These are phyloP conservation scores for Amylostereum chailletii DNA, from an alignment of 1,284 basidiomycete genomes.

Conservation along the genomic window DNA sequence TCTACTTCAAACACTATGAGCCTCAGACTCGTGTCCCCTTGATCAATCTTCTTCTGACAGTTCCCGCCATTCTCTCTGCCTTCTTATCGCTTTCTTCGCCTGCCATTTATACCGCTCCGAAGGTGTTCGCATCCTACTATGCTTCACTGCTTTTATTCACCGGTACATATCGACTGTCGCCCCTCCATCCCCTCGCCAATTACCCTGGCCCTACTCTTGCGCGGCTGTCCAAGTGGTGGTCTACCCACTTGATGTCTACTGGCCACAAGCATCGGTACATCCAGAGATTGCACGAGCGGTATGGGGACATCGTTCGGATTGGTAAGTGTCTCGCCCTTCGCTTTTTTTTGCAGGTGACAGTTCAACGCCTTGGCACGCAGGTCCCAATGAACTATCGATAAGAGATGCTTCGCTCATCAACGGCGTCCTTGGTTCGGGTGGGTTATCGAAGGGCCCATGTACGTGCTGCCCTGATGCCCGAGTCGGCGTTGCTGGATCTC, in stretches of 20 bases:
- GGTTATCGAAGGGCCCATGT: slow-evolving; percentile 18
- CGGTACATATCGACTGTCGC: slow-evolving; percentile 31
- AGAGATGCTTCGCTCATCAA: slow-evolving; percentile 13
- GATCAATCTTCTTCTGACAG: neutral
- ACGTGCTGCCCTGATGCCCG: neutral
- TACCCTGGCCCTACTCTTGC: slow-evolving; percentile 31
- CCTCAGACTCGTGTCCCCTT: neutral
- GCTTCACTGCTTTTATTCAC: slow-evolving; percentile 23
- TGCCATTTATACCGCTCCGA: neutral
- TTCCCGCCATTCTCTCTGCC: neutral
- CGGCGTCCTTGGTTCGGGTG: slow-evolving; percentile 12
- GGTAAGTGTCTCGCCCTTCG: slow-evolving; percentile 18
- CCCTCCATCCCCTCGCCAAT: slow-evolving; percentile 32
- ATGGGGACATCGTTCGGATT: slow-evolving; percentile 34
- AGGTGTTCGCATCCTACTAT: slow-evolving; percentile 11
- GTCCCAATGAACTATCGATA: slow-evolving; percentile 20
- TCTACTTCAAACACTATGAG: neutral
- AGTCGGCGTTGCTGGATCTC: neutral
- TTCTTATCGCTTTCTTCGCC: neutral
- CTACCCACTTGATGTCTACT: slow-evolving; percentile 18
- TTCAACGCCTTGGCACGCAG: slow-evolving; percentile 3
- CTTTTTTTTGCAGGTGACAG: neutral
- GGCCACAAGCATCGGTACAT: slow-evolving; percentile 29
- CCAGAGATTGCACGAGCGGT: slow-evolving; percentile 28
- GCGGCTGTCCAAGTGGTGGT: slow-evolving; percentile 28